Evolutionary conservation across 176 grass and related monocot genomes (phyloP).

Genomic region (Coix lacrymajobi): DNA sequence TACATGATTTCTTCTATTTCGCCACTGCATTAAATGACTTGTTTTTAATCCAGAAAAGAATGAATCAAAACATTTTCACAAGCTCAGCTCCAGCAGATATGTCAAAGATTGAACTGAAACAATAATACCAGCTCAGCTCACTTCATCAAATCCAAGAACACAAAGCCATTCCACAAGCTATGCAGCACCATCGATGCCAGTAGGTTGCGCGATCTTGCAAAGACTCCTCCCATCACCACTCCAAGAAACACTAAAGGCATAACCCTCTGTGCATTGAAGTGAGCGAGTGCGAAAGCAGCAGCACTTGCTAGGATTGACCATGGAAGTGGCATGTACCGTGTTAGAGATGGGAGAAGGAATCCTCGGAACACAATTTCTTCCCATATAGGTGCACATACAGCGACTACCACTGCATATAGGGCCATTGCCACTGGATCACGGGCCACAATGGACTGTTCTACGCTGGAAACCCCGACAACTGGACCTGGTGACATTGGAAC

Average conservation of each 20-base stretch:
- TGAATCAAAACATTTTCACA: not conserved
- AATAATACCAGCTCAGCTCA: constrained; percentile 16
- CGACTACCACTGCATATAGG: constrained; percentile 82
- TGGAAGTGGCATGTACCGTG: constrained; percentile 76
- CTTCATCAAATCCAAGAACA: constrained; percentile 97
- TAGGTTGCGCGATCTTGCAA: constrained; percentile 74
- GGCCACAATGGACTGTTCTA: constrained; percentile 91
- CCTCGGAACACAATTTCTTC: constrained; percentile 96
- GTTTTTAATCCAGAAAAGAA: not conserved
- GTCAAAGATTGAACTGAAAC: constrained; percentile 14
- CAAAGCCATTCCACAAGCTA: constrained; percentile 95
- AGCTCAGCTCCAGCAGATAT: not conserved
- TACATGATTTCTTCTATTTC: constrained; percentile 3
- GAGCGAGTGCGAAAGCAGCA: constrained; percentile 73
- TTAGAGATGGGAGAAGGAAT: constrained; percentile 93
- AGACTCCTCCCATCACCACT: constrained; percentile 86
- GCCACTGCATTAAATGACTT: not conserved
- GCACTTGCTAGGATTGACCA: constrained; percentile 77
- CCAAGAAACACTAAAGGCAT: constrained; percentile 88
- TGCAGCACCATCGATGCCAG: constrained; percentile 80
- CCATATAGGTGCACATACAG: constrained; percentile 87
- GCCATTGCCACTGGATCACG: constrained; percentile 82
- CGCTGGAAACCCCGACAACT: constrained; percentile 53
- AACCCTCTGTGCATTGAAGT: constrained; percentile 89
- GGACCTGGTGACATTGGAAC: constrained; percentile 57